phyloP scores from a whole-genome alignment of 306 rosid genomes.

The Comarum palustre region DNA sequence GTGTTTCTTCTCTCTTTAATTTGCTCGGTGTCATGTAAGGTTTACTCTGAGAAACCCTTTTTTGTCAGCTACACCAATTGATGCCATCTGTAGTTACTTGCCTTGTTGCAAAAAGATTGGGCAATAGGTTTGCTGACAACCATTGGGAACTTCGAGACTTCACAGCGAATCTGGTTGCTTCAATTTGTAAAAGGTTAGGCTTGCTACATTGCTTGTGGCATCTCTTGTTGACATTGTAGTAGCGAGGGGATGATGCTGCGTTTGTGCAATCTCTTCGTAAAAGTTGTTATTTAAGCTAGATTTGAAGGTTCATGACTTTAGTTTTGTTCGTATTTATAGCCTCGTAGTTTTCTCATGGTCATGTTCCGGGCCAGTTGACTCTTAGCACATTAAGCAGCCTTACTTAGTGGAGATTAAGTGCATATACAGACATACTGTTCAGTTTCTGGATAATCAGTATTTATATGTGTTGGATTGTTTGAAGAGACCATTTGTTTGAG shows the following conservation, averaged over 20 bases:
- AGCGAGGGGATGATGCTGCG: neutral
- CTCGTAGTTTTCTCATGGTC: constrained; percentile 3
- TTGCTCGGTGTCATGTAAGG: neutral
- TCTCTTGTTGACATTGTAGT: constrained; percentile 15
- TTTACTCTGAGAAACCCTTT: constrained; percentile 19
- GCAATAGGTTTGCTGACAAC: constrained; percentile 67
- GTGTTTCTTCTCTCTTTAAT: constrained; percentile 14
- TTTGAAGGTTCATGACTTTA: constrained; percentile 1
- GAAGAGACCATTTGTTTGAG: neutral
- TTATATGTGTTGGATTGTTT: neutral
- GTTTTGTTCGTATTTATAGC: neutral
- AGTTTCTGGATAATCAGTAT: neutral
- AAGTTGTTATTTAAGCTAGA: constrained; percentile 5
- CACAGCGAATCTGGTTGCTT: constrained; percentile 72
- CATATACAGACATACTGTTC: neutral
- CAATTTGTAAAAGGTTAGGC: constrained; percentile 78
- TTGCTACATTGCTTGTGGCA: neutral
- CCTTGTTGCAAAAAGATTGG: constrained; percentile 81
- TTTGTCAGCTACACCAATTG: constrained; percentile 77
- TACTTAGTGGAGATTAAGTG: neutral
- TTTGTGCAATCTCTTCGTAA: neutral
- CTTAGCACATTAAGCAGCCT: neutral
- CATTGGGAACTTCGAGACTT: constrained; percentile 92
- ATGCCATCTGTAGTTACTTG: constrained; percentile 93
- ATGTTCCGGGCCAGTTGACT: neutral